Evolutionary conservation across 805 yeast species (phyloP).

Genomic region (Candida dajiaensis): DNA sequence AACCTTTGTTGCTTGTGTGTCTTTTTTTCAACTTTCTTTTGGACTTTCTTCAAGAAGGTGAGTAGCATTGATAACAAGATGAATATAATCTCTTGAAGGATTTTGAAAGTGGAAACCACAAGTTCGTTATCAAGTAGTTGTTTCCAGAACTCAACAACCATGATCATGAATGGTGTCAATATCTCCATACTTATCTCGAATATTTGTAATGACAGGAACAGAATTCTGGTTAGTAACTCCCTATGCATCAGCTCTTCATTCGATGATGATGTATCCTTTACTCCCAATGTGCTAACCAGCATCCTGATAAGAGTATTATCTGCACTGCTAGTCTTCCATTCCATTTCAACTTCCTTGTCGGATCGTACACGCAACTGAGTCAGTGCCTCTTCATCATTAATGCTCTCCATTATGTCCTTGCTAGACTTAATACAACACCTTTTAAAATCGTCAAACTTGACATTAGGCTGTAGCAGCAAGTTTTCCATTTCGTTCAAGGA

Average conservation of each 20-base stretch:
- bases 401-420: conserved; percentile 4
- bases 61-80: conserved; percentile 6
- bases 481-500: conserved; percentile 8
- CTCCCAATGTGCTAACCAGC: neutral
- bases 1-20: neutral
- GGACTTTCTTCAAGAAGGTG: conserved; percentile 1
- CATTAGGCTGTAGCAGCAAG: conserved; percentile 3
- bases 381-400: conserved; percentile 1
- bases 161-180: conserved; percentile 6
- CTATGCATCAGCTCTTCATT: neutral
- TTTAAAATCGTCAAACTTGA: conserved; percentile 5
- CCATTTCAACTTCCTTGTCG: neutral
- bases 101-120: conserved; percentile 1
- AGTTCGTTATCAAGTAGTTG: conserved; percentile 5
- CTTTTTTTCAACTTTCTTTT: neutral
- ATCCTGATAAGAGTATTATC: neutral
- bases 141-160: neutral
- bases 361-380: neutral
- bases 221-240: conserved; percentile 4
- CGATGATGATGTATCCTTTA: neutral
- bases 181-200: conserved; percentile 7
- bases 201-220: conserved; percentile 9
- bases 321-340: neutral
- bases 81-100: conserved; percentile 10
- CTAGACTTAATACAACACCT: conserved; percentile 3